Evolutionary conservation across 1,284 basidiomycete species (phyloP).

Genomic region (Xerocomus amazonicus): DNA sequence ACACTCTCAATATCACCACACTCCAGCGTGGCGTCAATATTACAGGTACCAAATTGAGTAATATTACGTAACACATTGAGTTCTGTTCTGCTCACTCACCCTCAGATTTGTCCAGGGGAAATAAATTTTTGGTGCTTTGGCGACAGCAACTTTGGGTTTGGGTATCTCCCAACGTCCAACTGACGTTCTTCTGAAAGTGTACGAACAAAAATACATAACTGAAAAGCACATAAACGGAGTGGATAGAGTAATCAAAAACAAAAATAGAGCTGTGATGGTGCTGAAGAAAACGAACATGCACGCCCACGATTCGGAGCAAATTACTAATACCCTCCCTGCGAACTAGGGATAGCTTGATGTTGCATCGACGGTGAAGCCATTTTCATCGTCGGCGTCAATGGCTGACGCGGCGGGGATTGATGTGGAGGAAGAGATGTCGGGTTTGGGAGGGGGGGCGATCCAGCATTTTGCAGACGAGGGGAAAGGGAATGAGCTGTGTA

Average conservation of each 20-base stretch:
- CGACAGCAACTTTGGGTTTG: not conserved
- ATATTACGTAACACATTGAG: too few relatives aligned
- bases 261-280: conserved; percentile 20
- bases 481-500: conserved; percentile 45
- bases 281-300: conserved; percentile 11
- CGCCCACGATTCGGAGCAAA: conserved; percentile 11
- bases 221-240: conserved; percentile 38
- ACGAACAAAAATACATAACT: conserved; percentile 37
- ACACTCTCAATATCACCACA: too few relatives aligned
- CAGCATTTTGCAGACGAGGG: conserved; percentile 49
- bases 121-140: too few relatives aligned
- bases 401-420: conserved; percentile 53
- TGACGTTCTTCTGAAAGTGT: conserved; percentile 21
- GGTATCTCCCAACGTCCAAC: conserved; percentile 12
- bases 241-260: conserved; percentile 37
- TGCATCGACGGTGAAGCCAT: conserved; percentile 62
- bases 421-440: conserved; percentile 42
- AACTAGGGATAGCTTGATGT: conserved; percentile 47
- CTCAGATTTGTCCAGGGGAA: too few relatives aligned
- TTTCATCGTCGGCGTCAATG: conserved; percentile 50
- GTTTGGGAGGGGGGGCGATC: conserved; percentile 44
- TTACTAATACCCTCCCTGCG: conserved; percentile 43
- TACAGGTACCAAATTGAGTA: too few relatives aligned
- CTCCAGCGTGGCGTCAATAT: too few relatives aligned
- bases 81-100: too few relatives aligned